Base-by-base conservation (phyloP, 805 yeast species). In the Cyberlindnera samutprakarnensis region DNA sequence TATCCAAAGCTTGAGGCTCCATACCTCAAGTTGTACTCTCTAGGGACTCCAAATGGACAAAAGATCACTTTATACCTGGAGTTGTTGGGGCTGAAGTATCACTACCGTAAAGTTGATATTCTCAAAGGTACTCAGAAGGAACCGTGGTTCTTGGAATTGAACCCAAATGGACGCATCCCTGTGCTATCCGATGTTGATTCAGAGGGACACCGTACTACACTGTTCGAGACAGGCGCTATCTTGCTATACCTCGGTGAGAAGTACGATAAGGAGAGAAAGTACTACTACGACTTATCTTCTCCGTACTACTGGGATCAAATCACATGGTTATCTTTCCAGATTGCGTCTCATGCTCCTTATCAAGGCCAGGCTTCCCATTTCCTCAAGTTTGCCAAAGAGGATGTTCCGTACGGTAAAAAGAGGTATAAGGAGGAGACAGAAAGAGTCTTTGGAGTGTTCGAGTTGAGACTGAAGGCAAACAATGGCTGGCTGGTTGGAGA, bases 141-240 rank as follows among this genome's bases (percentile, higher is more conserved):
- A 40, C 70, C 63, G 6, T 71, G 78, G 77, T 78, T 61, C 42
- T 48, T 73, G 30, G 59, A 68, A 33, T 51, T 73, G 46, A 74
- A 76, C 50, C 76, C 78, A 14, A 75, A 77, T 44, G 83, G 85
- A 5, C 59, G 75, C 44, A 70, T 78, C 31, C 85, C 86, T 18
- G 64, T 75, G 0, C 51, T 78, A 22, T 59, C 50, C 23, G 65
- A 62, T 29, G 57, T 49, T 22, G 47, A 53, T 27, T 36, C 46
- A 5, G 32, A 65, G 5, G 77, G 75, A 4, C 53, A 66, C 25
- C 51, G 51, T 7, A 60, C 61, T 19, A 56, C 68, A 15, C 47
- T 78, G 18, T 65, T 67, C 42, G 84, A 78, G 54, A 64, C 77
- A 21, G 83, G 70, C 20, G 81, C 84, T 2, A 76, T 78, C 39